Base-by-base conservation (phyloP, 2,329 filamentous ascomycete species). In the Aspergillus luchuensis region DNA sequence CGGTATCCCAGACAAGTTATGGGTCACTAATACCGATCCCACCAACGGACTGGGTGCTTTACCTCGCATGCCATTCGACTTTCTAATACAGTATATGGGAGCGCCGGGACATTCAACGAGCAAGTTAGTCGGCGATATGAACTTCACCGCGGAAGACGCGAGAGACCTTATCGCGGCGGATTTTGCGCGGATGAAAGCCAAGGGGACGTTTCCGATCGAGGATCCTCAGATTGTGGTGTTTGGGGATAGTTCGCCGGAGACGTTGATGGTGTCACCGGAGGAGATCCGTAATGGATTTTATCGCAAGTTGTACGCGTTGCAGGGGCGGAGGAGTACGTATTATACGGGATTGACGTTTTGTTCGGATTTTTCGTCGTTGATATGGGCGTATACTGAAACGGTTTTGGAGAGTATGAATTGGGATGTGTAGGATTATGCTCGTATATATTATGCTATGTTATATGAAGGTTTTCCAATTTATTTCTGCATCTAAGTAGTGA, bases 271-370 rank as follows among this genome's bases (percentile, higher is more conserved):
- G 0, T 65, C 73, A 0, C 62, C 67, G 1, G 67, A 74, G 2
- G 71, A 73, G 10, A 76, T 82, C 57, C 64, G 60, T 19, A 63
- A 57, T 7, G 80, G 80, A 0, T 82, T 81, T 51, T 78, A 82
- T 58, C 70, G 73, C 39, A 63, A 74, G 43, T 67, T 81, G 52
- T 74, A 78, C 64, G 74, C 67, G 2, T 67, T 83, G 28, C 81
- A 83, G 67, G 81, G 81, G 0, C 61, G 74, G 15, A 68, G 72
- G 17, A 76, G 74, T n/a, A 82, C 80, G 0, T 83, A 71, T 67
- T 82, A 76, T 63, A 82, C 79, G 0, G 80, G 81, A 1, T 74
- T 74, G 13, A 75, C 79, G 4, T 80, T 68, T 15, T 59, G 63
- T 8, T 54, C 64, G 19, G 66, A 69, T 48, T 63, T 67, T 55